Evolutionary conservation across 352 stramenopile genomes (phyloP), one percentile per base, ranked within the genome.

Genomic region (Globisporangium abappressorium): DNA sequence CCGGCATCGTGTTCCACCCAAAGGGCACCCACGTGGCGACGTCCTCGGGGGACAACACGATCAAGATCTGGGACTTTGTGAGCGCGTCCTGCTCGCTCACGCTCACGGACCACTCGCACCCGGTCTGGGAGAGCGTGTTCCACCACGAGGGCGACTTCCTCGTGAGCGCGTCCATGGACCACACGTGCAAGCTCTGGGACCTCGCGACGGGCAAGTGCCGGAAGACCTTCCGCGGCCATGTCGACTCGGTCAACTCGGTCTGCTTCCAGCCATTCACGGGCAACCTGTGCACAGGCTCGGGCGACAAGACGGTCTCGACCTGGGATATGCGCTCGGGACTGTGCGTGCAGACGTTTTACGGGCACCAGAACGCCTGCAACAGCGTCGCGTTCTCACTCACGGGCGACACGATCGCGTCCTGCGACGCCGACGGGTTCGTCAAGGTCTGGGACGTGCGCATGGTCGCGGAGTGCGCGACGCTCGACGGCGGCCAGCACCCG

Each of bases 361-460:
- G 95, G 14, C 95, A 98, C 75, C 91, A 95, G 59, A 98, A 98
- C 66, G 91, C 94, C 26, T 93, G 86, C 70, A 98, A 98, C 79
- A 89, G 85, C 63, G 89, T 98, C 22, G 75, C 79, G 60, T 92
- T 98, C 62, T 89, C 84, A 18, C 77, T 97, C 46, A 77, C 81
- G 43, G 93, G 95, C 33, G 94, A 98, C 71, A 80, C 81, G 24
- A 94, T 98, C 43, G 93, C 82, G 18, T 98, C 91, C 14, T 97
- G 91, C 68, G 94, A 98, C 69, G 93, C 95, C 11, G 95, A 98
- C 72, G 94, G 95, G 11, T 90, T 98, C 65, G 88, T 98, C 66
- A 98, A 98, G 71, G 77, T 98, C 36, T 98, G 95, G 95, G 95
- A 98, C 70, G 91, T 98, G 55, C 90, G 94, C 55, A 98, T 98